Base-by-base conservation (phyloP, 768 basidiomycete species). In the Cystofilobasidium bisporidii region DNA sequence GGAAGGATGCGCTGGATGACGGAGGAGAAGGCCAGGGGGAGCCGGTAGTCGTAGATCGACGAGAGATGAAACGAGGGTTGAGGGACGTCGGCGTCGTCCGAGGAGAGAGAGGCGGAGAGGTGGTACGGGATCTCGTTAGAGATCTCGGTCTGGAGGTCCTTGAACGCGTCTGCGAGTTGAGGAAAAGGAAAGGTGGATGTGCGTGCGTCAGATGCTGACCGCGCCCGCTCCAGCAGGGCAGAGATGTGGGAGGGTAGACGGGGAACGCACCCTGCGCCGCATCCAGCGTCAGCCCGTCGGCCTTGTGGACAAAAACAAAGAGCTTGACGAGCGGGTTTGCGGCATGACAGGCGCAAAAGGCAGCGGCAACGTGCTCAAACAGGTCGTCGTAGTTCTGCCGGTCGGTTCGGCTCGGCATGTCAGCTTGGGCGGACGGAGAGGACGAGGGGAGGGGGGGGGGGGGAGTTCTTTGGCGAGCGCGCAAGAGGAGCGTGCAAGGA, bases 321-420 rank as follows among this genome's bases (percentile, higher is more conserved):
- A 64, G 47, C n/a, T 56, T 33, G 43, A 64, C 48, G 6, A 53
- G n/a, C 33, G 63, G 63, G 50, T 64, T 64, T 10, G 50, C 48
- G 6, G 22, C 47, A 22, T 64, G 36, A 11, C 47, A 48, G 8
- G 50, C 36, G 28, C 45, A 32, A 33, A 64, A 64, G 24, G 60
- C 45, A 3, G 45, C 28, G 11, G 60, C 60, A 24, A 61, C 36
- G 18, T 47, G 40, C 40, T 61, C 40, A 14, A 61, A 43, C 6
- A 43, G 40, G 26, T 61, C 60, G 24, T 41, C 45, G 38, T 61
- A 61, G 26, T 47, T 47, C 60, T 61, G 45, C 36, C 6, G 36
- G 5, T 12, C 36, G n/a, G n/a, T n/a, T 36, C 36, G 5, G 36
- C 36, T 36, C n/a, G n/a, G n/a, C n/a, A 36, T 12, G 36, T 36